phyloP scores from a whole-genome alignment of 2,329 filamentous ascomycete species.

The Epichloe glyceriae region DNA sequence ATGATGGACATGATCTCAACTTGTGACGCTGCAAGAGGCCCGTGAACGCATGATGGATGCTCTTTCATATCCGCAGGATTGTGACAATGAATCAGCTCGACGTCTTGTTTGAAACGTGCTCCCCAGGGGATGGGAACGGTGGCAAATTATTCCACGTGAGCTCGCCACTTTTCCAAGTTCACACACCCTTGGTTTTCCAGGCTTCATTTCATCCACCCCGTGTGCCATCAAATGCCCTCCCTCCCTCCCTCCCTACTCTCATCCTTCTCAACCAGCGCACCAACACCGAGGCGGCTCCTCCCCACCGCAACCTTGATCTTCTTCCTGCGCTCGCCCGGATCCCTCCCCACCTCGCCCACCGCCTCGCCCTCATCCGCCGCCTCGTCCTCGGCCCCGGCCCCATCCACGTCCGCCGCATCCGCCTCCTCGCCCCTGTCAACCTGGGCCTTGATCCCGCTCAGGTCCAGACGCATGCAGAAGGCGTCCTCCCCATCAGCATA shows the following conservation, averaged over 20 bases:
- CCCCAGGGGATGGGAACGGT: too few relatives aligned
- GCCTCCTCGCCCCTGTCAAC: constrained; percentile 15
- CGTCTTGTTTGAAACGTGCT: too few relatives aligned
- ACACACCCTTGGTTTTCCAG: too few relatives aligned
- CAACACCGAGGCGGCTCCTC: constrained; percentile 59
- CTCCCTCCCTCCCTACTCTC: constrained; percentile 29
- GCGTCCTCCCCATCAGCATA: constrained; percentile 98
- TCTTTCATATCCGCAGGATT: too few relatives aligned
- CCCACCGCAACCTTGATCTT: constrained; percentile 82
- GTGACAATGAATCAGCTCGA: too few relatives aligned
- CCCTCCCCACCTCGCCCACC: constrained; percentile 51
- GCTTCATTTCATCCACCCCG: too few relatives aligned
- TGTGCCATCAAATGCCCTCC: too few relatives aligned
- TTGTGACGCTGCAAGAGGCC: too few relatives aligned
- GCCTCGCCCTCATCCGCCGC: constrained; percentile 55
- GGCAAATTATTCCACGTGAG: too few relatives aligned
- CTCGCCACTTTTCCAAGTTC: too few relatives aligned
- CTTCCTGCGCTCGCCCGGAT: constrained; percentile 42
- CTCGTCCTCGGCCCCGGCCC: constrained; percentile 11
- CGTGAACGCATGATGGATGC: too few relatives aligned
- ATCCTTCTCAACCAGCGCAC: constrained; percentile 60
- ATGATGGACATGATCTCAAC: too few relatives aligned
- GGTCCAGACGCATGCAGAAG: constrained; percentile 82
- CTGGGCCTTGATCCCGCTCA: constrained; percentile 45
- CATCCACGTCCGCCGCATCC: constrained; percentile 31